These are phyloP conservation scores for Phytophthora pinifolia DNA, from an alignment of 352 stramenopile genomes.

Conservation along the genomic window DNA sequence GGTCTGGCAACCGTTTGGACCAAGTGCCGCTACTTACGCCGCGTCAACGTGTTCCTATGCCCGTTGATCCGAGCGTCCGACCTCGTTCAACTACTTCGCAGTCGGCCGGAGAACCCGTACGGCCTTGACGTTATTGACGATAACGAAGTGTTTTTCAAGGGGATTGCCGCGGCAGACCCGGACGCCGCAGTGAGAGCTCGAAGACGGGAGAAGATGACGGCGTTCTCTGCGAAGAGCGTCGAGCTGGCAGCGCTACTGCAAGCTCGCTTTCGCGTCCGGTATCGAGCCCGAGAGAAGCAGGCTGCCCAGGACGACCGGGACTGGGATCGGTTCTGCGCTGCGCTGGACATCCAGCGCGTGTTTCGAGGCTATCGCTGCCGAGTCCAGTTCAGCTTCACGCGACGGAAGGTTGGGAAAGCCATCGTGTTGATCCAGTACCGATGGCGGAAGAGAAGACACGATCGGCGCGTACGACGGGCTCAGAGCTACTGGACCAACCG, in stretches of 20 bases:
- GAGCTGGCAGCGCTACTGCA: conserved; percentile 48
- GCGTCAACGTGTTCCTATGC: conserved; percentile 53
- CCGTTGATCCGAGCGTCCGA: conserved; percentile 29
- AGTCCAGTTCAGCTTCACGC: conserved; percentile 41
- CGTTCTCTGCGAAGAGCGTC: conserved; percentile 14
- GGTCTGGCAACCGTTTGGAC: conserved; percentile 34
- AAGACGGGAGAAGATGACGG: conserved; percentile 33
- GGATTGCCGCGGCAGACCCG: conserved; percentile 43
- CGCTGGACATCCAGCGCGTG: conserved; percentile 62
- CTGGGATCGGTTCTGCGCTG: conserved; percentile 52
- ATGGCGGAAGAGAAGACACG: conserved; percentile 50
- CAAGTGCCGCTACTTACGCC: conserved; percentile 43
- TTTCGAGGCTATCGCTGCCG: conserved; percentile 45
- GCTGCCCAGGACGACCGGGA: conserved; percentile 25
- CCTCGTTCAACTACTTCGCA: conserved; percentile 29
- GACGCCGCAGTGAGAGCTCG: conserved; percentile 36
- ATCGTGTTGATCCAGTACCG: conserved; percentile 61
- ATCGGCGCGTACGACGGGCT: conserved; percentile 51
- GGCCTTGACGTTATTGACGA: conserved; percentile 57
- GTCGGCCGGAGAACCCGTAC: conserved; percentile 51
- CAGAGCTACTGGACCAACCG: conserved; percentile 66
- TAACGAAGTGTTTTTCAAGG: conserved; percentile 34
- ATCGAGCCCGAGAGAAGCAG: conserved; percentile 27
- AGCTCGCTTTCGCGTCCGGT: conserved; percentile 36
- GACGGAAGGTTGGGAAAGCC: conserved; percentile 31